phyloP scores from a whole-genome alignment of 768 basidiomycete species.

The Russula olivacea region DNA sequence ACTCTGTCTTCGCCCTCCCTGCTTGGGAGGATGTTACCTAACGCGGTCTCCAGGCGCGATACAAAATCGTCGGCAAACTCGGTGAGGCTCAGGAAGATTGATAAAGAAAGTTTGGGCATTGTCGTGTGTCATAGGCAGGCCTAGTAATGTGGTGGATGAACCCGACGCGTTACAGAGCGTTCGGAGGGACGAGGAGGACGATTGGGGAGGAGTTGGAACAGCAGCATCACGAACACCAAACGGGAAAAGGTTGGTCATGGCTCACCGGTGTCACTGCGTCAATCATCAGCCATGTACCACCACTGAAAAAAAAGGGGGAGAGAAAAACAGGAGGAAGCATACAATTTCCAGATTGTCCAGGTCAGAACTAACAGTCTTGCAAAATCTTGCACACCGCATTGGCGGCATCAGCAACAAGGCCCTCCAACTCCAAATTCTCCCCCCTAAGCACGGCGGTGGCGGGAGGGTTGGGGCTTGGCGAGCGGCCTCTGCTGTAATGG shows the following conservation, averaged over 20 bases:
- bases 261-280: conserved; percentile 18
- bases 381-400: conserved; percentile 59
- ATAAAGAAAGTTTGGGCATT: no score
- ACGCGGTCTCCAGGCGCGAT: conserved; percentile 56
- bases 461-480: no score
- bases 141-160: no score
- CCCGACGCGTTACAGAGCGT: no score
- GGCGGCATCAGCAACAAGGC: conserved; percentile 52
- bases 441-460: conserved; percentile 51
- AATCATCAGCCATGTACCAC: conserved; percentile 6
- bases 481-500: no score
- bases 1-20: conserved; percentile 65
- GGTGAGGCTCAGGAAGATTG: no score
- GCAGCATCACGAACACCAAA: conserved; percentile 28
- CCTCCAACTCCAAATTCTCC: conserved; percentile 59
- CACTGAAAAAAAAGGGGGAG: not conserved
- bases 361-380: conserved; percentile 36
- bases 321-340: conserved; percentile 27
- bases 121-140: no score
- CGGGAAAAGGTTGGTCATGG: conserved; percentile 28
- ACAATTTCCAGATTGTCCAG: conserved; percentile 47
- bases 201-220: no score
- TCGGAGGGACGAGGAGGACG: no score
- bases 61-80: conserved; percentile 64
- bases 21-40: conserved; percentile 57